A percentile compares a stretch with the other conserved stretches of the same genome.
These are phyloP conservation scores for Globisporangium nagaii DNA, from an alignment of 352 stramenopile genomes.

Conservation along the genomic window DNA sequence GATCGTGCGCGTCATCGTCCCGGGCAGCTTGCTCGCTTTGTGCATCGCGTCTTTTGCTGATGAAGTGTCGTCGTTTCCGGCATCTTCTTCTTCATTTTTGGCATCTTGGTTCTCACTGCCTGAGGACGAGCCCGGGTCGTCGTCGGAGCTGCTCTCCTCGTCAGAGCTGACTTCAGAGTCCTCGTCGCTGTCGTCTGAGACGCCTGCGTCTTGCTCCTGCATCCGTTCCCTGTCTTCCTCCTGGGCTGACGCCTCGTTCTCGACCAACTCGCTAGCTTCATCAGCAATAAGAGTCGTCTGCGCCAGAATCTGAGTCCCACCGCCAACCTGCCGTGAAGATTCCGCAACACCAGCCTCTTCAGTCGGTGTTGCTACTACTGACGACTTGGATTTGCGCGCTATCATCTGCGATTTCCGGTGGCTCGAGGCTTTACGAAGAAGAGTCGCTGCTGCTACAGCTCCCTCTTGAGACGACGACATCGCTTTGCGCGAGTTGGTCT, in stretches of 20 bases:
- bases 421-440: background rate
- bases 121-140: background rate
- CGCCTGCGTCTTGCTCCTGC: too few species aligned
- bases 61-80: background rate
- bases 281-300: background rate
- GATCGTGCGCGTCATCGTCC: slow-evolving; percentile 47
- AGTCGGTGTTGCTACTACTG: slow-evolving; percentile 15
- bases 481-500: slow-evolving; percentile 5
- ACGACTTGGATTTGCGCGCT: slow-evolving; percentile 12
- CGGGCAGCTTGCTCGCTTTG: background rate
- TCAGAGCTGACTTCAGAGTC: background rate
- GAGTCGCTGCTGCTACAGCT: background rate
- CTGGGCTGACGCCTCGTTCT: background rate
- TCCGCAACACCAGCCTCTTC: too few species aligned
- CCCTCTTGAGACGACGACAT: too few species aligned
- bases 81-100: background rate
- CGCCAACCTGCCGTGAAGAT: too few species aligned
- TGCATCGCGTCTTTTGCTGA: background rate
- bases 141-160: background rate
- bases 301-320: background rate
- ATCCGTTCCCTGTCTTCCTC: too few species aligned
- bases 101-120: slow-evolving; percentile 1
- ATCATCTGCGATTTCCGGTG: slow-evolving; percentile 5
- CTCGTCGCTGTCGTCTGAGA: too few species aligned
- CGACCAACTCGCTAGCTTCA: background rate